Evolutionary conservation across 768 basidiomycete species (phyloP), one percentile per base, ranked within the genome.

Genomic region (Lyophyllum semitale): DNA sequence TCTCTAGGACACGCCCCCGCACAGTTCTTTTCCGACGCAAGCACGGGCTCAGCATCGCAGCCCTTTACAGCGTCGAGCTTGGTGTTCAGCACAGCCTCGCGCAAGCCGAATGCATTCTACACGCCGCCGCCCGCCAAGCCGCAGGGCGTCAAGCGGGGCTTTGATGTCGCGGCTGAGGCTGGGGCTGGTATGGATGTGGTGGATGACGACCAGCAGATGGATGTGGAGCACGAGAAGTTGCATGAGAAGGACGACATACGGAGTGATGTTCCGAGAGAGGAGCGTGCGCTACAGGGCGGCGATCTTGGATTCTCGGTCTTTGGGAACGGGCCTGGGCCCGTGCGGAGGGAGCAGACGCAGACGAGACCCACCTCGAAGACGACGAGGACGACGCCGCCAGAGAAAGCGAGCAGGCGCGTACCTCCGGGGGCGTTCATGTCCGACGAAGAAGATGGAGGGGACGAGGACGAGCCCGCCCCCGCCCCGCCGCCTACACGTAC

Each of bases 71-170:
- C 52, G 5, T 49, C 57, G 2, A 54, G 18, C 23, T 58, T 37
- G 25, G 48, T 63, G 2, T 83, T 85, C 52, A 74, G 77, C 7
- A 76, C 78, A 1, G 85, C 87, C 1, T 79, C 78, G 47, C 74
- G 73, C 29, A 76, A 78, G 8, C 77, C 74, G 22, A 90, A 89
- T 58, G 88, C 88, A 4, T 90, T 90, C 65, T 89, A 84, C 63
- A 75, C 79, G 33, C 86, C 84, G 0, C 78, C 83, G 3, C 59
- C 69, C 11, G 51, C 66, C 1, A 66, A 63, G 13, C 41, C 46
- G 20, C 46, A 44, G 56, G 71, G 71, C 7, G 63, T 66, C n/a
- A 75, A 75, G 55, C 66, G 68, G 12, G 59, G 65, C 0, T 71
- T 70, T 50, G 71, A 63, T 29, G 68, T 62, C 45, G 37, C 9